Evolutionary conservation across 2,329 filamentous ascomycete genomes (phyloP).

Genomic region (Domatiomyces catenatus): DNA sequence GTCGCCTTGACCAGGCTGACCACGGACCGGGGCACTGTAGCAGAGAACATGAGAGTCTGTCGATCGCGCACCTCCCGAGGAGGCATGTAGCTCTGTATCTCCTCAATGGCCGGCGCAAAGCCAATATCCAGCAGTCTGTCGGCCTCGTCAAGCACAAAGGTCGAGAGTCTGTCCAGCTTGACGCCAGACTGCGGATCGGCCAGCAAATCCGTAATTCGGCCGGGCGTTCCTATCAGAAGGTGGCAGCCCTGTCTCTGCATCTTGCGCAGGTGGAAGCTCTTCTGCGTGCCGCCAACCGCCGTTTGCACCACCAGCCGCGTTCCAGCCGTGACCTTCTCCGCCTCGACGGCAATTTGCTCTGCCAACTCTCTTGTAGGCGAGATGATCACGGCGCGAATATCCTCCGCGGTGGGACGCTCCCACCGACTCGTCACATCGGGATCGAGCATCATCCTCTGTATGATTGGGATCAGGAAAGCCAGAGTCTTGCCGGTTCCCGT

Average conservation of each 20-base stretch:
- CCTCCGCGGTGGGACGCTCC: constrained; percentile 8
- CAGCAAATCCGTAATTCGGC: constrained; percentile 33
- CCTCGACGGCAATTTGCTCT: constrained; percentile 32
- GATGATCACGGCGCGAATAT: constrained; percentile 19
- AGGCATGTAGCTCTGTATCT: constrained; percentile 37
- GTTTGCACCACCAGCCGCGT: constrained; percentile 57
- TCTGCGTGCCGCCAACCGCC: constrained; percentile 86
- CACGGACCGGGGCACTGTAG: constrained; percentile 75
- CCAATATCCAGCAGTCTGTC: constrained; percentile 52
- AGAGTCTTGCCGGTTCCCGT: constrained; percentile 38
- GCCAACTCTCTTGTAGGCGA: constrained; percentile 36
- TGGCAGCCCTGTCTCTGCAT: constrained; percentile 44
- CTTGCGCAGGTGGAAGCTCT: constrained; percentile 48
- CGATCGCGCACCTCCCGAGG: constrained; percentile 42
- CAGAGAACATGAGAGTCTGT: constrained; percentile 90
- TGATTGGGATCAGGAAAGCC: constrained; percentile 33
- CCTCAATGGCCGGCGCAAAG: constrained; percentile 37
- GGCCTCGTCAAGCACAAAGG: constrained; percentile 43
- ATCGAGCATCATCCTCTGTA: constrained; percentile 30
- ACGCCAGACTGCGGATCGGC: constrained; percentile 28
- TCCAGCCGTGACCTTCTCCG: constrained; percentile 40
- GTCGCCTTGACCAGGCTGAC: constrained; percentile 61
- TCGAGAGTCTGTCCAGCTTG: constrained; percentile 32
- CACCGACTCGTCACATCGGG: constrained; percentile 24
- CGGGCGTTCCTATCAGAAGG: constrained; percentile 34